Percentiles rank a stretch among this genome's conserved stretches.
Conservation (phyloP, 2,329 filamentous ascomycete species). For the Westerdykella aurantiaca region DNA sequence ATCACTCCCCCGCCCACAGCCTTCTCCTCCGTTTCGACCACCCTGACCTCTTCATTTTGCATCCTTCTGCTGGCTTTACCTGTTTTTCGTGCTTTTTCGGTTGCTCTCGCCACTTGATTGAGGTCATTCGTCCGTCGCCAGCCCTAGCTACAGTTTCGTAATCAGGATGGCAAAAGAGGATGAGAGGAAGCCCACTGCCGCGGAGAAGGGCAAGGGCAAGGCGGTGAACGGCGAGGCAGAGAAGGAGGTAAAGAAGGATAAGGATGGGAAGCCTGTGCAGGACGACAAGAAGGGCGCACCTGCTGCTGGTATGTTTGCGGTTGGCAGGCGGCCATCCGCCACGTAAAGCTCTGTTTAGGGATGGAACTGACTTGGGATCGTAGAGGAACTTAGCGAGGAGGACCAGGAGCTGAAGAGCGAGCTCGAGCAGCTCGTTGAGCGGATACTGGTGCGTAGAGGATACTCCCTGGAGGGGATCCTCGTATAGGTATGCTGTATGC, state of each 20-base stretch:
- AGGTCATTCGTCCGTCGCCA: conserved; percentile 26
- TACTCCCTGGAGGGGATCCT: conserved; percentile 1
- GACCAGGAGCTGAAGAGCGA: conserved; percentile 98
- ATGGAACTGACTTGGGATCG: conserved; percentile 33
- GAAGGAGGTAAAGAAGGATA: conserved; percentile 55
- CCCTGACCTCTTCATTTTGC: no score
- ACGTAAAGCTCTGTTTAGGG: conserved; percentile 1
- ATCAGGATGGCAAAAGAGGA: conserved; percentile 83
- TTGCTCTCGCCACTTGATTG: neutral
- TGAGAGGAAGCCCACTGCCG: conserved; percentile 72
- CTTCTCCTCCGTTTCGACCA: conserved; percentile 4
- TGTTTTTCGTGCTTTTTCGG: neutral
- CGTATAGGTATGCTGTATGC: conserved; percentile 13
- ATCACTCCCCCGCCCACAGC: conserved; percentile 15
- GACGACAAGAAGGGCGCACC: conserved; percentile 72
- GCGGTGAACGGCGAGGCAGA: conserved; percentile 62
- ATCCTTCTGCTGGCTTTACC: no score
- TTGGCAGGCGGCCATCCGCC: conserved; percentile 1
- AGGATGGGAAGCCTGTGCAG: conserved; percentile 62
- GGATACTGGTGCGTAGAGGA: conserved; percentile 63
- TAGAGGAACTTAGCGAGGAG: conserved; percentile 93
- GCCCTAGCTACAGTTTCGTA: conserved; percentile 29
- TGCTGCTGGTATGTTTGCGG: conserved; percentile 48
- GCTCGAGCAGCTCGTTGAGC: conserved; percentile 95
- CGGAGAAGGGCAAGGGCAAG: conserved; percentile 97